These are phyloP conservation scores for Penicillium atrosanguineum DNA, from an alignment of 495 filamentous ascomycete genomes.

Conservation along the genomic window DNA sequence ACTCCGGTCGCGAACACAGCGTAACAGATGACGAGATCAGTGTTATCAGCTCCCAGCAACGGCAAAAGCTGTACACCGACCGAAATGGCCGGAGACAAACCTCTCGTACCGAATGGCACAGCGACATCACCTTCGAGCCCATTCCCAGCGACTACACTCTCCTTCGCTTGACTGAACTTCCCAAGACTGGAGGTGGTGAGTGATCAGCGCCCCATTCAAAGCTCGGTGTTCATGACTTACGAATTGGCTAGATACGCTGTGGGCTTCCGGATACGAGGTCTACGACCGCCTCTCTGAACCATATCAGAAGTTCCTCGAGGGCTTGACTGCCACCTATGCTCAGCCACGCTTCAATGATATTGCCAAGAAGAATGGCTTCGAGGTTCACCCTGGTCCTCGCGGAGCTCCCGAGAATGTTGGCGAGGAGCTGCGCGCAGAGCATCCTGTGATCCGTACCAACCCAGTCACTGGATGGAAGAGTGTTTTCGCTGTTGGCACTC, in stretches of 20 bases:
- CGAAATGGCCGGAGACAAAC: conserved; percentile 24
- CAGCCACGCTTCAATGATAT: conserved; percentile 58
- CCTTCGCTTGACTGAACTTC: conserved; percentile 60
- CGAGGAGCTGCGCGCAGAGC: conserved; percentile 57
- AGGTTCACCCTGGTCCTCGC: conserved; percentile 53
- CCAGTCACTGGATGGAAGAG: conserved; percentile 82
- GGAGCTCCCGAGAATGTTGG: conserved; percentile 71
- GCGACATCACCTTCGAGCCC: conserved; percentile 71
- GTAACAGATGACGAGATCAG: conserved; percentile 70
- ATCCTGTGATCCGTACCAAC: conserved; percentile 78
- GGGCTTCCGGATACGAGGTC: conserved; percentile 74
- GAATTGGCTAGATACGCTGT: conserved; percentile 58
- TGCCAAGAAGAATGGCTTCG: conserved; percentile 54
- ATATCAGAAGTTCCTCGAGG: conserved; percentile 65
- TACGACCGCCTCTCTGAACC: conserved; percentile 71
- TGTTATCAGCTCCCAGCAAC: conserved; percentile 61
- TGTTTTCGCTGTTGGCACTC: conserved; percentile 63
- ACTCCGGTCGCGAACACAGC: conserved; percentile 56
- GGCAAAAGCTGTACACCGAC: conserved; percentile 54
- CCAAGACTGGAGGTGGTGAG: conserved; percentile 66
- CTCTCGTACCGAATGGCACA: conserved; percentile 54
- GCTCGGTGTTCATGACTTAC: too few relatives aligned
- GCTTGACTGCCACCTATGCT: conserved; percentile 63
- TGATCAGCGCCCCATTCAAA: background rate
- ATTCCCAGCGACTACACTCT: conserved; percentile 67